These are phyloP conservation scores for Carex pumila DNA, from an alignment of 176 grass and related monocot species.

Conservation along the genomic window DNA sequence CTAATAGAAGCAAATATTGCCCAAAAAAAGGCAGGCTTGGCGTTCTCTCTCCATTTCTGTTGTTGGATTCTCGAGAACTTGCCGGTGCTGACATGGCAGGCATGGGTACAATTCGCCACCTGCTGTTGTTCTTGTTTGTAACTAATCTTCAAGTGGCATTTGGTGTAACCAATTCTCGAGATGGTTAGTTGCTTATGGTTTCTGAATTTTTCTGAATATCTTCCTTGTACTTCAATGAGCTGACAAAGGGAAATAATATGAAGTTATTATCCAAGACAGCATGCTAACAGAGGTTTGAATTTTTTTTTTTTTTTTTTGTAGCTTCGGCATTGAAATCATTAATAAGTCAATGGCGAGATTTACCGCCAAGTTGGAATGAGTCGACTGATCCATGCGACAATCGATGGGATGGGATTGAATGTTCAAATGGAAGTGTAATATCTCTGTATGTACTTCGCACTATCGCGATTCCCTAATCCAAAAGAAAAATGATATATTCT, in stretches of 20 bases:
- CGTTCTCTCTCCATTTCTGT: not conserved
- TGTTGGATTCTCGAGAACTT: not conserved
- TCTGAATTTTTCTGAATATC: too few relatives aligned
- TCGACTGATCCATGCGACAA: constrained; percentile 55
- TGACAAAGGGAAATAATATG: not conserved
- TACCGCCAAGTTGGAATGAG: constrained; percentile 58
- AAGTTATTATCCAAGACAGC: not conserved
- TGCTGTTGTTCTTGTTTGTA: constrained; percentile 48
- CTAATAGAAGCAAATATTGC: too few relatives aligned
- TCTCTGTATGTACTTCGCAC: constrained; percentile 34
- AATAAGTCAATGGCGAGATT: constrained; percentile 47
- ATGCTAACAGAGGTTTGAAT: not conserved
- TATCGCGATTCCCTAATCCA: not conserved
- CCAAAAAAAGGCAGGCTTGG: not conserved
- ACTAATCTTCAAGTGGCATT: constrained; percentile 23
- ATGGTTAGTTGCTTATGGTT: constrained; percentile 45
- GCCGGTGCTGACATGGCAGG: not conserved
- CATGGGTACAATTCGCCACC: constrained; percentile 20
- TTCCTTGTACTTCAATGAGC: not conserved
- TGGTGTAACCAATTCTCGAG: constrained; percentile 47
- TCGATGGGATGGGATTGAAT: constrained; percentile 79
- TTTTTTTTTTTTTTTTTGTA: constrained; percentile 13
- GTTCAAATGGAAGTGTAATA: constrained; percentile 55
- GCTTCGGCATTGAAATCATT: constrained; percentile 51
- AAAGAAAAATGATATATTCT: not conserved